phyloP scores from a whole-genome alignment of 208 protist species.

The Crithidia thermophila region DNA sequence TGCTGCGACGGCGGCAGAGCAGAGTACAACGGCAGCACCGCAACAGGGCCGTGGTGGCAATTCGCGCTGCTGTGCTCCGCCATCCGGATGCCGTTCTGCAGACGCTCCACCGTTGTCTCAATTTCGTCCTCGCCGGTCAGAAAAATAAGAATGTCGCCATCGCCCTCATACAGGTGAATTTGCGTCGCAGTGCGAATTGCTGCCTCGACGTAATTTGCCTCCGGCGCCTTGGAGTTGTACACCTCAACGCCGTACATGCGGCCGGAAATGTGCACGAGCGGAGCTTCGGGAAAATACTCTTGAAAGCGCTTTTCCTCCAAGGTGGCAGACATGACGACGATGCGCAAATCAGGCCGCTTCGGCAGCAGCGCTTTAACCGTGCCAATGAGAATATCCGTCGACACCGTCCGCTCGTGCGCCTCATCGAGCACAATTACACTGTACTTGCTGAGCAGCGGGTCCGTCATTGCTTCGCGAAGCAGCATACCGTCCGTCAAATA shows the following conservation, averaged over 20 bases:
- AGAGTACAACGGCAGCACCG: slow-evolving; percentile 98
- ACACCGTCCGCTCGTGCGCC: slow-evolving; percentile 99
- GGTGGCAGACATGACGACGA: slow-evolving; percentile 98
- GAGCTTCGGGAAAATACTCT: slow-evolving; percentile 96
- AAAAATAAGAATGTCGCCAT: slow-evolving; percentile 99
- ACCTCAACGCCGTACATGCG: slow-evolving; percentile 95
- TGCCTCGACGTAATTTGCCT: slow-evolving; percentile 97
- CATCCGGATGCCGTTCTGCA: slow-evolving; percentile 87
- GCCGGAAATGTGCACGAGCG: slow-evolving; percentile 98
- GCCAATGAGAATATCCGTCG: slow-evolving; percentile 99
- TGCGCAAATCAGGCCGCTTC: slow-evolving; percentile 90
- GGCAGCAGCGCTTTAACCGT: slow-evolving; percentile 94
- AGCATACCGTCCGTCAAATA: slow-evolving; percentile 99
- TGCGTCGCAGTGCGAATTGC: slow-evolving; percentile 98
- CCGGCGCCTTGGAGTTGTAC: slow-evolving; percentile 85
- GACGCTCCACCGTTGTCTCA: slow-evolving; percentile 97
- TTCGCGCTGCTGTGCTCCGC: slow-evolving; percentile 76
- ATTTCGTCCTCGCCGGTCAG: slow-evolving; percentile 99
- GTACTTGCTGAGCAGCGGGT: slow-evolving; percentile 93
- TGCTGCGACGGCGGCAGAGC: slow-evolving; percentile 98
- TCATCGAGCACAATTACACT: slow-evolving; percentile 99
- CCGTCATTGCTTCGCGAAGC: slow-evolving; percentile 96
- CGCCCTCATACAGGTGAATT: slow-evolving; percentile 97
- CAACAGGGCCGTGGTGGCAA: slow-evolving; percentile 81
- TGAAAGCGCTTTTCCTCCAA: slow-evolving; percentile 98